Base-by-base conservation (phyloP, 1,284 basidiomycete species). In the Boletus smithii region DNA sequence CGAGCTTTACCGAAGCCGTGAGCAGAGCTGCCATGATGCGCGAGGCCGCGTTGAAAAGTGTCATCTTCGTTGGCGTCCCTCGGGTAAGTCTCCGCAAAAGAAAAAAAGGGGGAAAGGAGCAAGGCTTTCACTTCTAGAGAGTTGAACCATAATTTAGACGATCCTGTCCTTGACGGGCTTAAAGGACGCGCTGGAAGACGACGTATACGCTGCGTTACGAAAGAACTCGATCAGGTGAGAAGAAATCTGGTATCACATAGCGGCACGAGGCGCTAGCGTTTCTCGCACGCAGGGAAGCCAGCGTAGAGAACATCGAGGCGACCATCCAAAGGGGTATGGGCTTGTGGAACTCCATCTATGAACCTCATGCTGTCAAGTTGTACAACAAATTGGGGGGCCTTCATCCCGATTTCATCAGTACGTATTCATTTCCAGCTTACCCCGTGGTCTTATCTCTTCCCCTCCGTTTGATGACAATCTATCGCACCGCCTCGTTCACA, bases 271-370 rank as follows among this genome's bases (percentile, higher is more conserved):
- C 31, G 20, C 53, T 53, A 48, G 42, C 60, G 22, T 53, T 46
- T 68, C 56, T 42, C 46, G 48, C 53, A 49, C 44, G 51, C 56
- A 91, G 88, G 69, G 72, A 74, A 57, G 77, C 77, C 51, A 80
- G 73, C 30, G 63, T 78, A 53, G 73, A 79, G 54, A 88, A 83
- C 70, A 76, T 90, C 60, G 75, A 83, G 67, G 71, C 78, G 61
- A 82, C 83, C 56, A 64, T 81, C 62, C 69, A 72, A 60, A 80
- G 85, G 58, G 90, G 90, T 42, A 76, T 70, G 60, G 73, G 70
- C 36, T 74, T 95, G 51, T 99, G 95, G 92, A 80, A 88, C 66
- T 83, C 85, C 51, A 95, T 99, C 69, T 99, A 99, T 72, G 74
- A 82, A 60, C 94, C 94, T 55, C 87, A 94, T 72, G 83, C 82